Evolutionary conservation across 768 basidiomycete species (phyloP), one percentile per base, ranked within the genome.

Genomic region (Filobasidium wieringae): DNA sequence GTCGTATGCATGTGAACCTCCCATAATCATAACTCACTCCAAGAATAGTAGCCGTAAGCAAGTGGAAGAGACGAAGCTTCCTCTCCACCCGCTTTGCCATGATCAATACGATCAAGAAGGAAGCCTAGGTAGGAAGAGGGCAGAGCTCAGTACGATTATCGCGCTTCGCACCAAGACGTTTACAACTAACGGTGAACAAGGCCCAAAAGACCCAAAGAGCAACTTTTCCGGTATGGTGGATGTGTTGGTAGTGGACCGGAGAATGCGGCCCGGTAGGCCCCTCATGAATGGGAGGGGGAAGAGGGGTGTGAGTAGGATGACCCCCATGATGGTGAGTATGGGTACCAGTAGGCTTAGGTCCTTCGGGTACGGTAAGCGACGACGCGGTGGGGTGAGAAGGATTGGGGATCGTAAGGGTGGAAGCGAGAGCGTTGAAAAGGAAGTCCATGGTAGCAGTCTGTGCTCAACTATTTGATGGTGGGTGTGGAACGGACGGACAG

Each of bases 61-160:
- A 63, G 62, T 73, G 70, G 69, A 73, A 73, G 31, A 68, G 50
- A 30, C 72, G 43, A 26, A 68, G 60, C 39, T 66, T 60, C 49
- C 64, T 67, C 56, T 71, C 70, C 33, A 69, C 67, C 40, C 72
- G 59, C 32, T 70, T 50, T 32, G 67, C 58, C 39, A 71, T 53
- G 56, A 69, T 33, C 12, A 63, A 27, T 11, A 66, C 64, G 29
- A 63, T 62, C 33, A 71, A 26, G 29, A 70, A 40, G 17, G 37
- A 40, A 22, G n/a, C n/a, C n/a, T n/a, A n/a, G n/a, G n/a, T n/a
- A n/a, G n/a, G n/a, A n/a, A n/a, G n/a, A n/a, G n/a, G n/a, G n/a
- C n/a, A n/a, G n/a, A n/a, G n/a, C n/a, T n/a, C n/a, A n/a, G n/a
- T n/a, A n/a, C n/a, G n/a, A n/a, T n/a, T n/a, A n/a, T n/a, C n/a